Percentiles rank a stretch among this genome's conserved stretches.
phyloP scores from a whole-genome alignment of 306 rosid species.

The Lathyrus aphaca region DNA sequence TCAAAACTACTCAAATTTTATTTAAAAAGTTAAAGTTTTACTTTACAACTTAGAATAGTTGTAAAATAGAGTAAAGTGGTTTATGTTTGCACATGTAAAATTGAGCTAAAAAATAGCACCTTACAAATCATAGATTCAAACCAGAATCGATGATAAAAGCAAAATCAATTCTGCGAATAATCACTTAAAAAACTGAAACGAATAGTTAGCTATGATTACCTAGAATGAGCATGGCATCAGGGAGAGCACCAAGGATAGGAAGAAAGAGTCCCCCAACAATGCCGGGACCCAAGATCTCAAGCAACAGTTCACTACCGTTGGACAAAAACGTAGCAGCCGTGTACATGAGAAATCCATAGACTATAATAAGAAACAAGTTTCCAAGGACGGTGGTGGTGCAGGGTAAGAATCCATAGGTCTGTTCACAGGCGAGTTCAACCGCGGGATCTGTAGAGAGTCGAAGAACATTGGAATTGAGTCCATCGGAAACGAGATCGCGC shows the following conservation, averaged over 20 bases:
- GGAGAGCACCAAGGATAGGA: conserved; percentile 67
- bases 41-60: too few relatives aligned
- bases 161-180: neutral
- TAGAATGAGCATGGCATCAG: conserved; percentile 62
- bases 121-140: too few relatives aligned
- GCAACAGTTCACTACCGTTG: conserved; percentile 77
- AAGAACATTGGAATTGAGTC: neutral
- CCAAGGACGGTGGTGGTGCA: conserved; percentile 61
- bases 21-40: too few relatives aligned
- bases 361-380: conserved; percentile 65
- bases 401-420: conserved; percentile 85
- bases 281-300: conserved; percentile 95
- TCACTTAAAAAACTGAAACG: neutral
- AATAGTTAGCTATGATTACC: conserved; percentile 21
- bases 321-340: conserved; percentile 75
- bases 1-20: too few relatives aligned
- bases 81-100: too few relatives aligned
- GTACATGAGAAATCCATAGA: conserved; percentile 81
- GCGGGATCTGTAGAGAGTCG: conserved; percentile 7
- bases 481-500: conserved; percentile 65
- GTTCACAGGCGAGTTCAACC: conserved; percentile 64
- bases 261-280: conserved; percentile 90
- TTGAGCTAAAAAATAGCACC: too few relatives aligned
- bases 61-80: too few relatives aligned
- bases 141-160: too few relatives aligned